Percentiles rank a stretch among this genome's conserved stretches.
Conservation (phyloP, 228 moss, liverwort and hornwort species). For the Sphagnum fallax region DNA sequence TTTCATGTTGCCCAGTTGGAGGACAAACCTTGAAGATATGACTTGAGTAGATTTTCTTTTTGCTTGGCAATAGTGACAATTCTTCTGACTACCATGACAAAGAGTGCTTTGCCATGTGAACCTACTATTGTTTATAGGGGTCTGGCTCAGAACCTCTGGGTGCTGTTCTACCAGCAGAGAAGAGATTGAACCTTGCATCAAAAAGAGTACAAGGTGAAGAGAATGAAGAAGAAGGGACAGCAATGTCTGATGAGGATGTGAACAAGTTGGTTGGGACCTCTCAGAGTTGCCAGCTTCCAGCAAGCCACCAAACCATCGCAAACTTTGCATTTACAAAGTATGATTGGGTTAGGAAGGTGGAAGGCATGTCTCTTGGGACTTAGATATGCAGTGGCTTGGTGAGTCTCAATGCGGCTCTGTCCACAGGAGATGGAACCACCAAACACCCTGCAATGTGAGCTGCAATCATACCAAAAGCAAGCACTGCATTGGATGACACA, state of each 20-base stretch:
- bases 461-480: conserved; percentile 88
- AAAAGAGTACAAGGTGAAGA: conserved; percentile 33
- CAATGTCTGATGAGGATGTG: conserved; percentile 69
- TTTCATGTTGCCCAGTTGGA: too few species aligned
- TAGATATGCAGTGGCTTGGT: too few species aligned
- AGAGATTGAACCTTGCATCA: conserved; percentile 56
- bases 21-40: too few species aligned
- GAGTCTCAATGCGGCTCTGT: neutral
- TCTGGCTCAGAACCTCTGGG: neutral
- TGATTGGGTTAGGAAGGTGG: neutral
- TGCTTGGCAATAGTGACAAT: too few species aligned
- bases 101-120: too few species aligned
- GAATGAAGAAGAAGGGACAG: conserved; percentile 55
- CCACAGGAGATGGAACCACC: conserved; percentile 80
- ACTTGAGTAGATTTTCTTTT: too few species aligned
- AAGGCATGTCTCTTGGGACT: neutral
- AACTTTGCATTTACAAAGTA: neutral
- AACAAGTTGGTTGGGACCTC: conserved; percentile 77
- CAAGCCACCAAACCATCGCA: neutral
- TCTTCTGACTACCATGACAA: too few species aligned
- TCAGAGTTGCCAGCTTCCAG: conserved; percentile 69
- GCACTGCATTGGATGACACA: conserved; percentile 82
- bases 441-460: conserved; percentile 45
- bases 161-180: conserved; percentile 38
- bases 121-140: too few species aligned